phyloP scores from a whole-genome alignment of 345 rosid species.

The Eucalyptus curtisii region DNA sequence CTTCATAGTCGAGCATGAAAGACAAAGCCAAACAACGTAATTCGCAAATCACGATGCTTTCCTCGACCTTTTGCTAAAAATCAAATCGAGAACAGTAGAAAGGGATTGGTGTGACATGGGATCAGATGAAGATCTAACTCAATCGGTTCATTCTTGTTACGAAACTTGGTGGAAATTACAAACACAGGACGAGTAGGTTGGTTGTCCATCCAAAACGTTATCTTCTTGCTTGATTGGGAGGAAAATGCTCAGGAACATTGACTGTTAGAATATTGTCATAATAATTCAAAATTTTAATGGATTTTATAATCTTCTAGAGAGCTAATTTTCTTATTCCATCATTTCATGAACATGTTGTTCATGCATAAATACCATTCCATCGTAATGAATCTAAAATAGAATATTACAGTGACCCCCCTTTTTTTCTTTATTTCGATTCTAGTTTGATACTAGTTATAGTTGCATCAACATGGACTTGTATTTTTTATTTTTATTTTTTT shows the following conservation, averaged over 20 bases:
- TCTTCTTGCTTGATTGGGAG: neutral
- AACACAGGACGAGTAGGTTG: neutral
- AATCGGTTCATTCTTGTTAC: neutral
- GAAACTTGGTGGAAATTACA: neutral
- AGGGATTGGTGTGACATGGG: neutral
- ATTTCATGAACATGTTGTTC: neutral
- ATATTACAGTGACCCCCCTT: neutral
- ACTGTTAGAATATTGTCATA: neutral
- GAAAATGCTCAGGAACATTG: neutral
- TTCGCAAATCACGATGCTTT: neutral
- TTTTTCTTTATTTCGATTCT: neutral
- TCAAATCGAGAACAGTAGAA: neutral
- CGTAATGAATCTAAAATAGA: neutral
- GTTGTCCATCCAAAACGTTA: neutral
- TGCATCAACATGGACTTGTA: fast-evolving
- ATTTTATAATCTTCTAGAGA: fast-evolving
- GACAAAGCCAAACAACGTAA: neutral
- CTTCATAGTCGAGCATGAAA: neutral
- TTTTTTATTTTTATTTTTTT: neutral
- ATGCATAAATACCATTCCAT: neutral
- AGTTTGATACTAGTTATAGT: neutral
- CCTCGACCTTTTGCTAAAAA: neutral
- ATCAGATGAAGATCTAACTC: neutral
- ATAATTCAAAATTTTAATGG: neutral
- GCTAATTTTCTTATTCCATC: neutral